A percentile compares a stretch with the other conserved stretches of the same genome.
These are phyloP conservation scores for Syzygium malaccense DNA, from an alignment of 441 rosid genomes.

Conservation along the genomic window DNA sequence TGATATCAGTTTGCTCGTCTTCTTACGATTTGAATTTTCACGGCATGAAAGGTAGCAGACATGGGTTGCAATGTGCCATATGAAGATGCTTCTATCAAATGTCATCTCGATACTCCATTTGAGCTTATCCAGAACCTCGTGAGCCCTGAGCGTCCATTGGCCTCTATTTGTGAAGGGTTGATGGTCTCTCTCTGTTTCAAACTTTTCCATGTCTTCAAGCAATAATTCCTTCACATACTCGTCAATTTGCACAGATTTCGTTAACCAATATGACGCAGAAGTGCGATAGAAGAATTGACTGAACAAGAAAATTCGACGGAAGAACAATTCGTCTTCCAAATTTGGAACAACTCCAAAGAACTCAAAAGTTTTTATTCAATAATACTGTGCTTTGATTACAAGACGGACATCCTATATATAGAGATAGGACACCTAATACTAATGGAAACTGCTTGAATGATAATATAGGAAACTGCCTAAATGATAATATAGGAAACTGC, in stretches of 20 bases:
- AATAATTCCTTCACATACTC: background rate
- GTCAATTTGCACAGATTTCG: background rate
- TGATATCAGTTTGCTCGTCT: background rate
- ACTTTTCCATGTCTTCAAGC: background rate
- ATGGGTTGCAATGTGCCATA: background rate
- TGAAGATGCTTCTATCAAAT: background rate
- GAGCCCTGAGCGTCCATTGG: background rate
- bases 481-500: too few relatives aligned
- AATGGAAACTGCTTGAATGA: too few relatives aligned
- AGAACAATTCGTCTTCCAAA: too few relatives aligned
- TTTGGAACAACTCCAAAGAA: too few relatives aligned
- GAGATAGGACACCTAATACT: too few relatives aligned
- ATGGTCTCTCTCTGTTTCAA: background rate
- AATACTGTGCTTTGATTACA: too few relatives aligned
- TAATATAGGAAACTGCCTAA: too few relatives aligned
- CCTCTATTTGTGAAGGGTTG: background rate
- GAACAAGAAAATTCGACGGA: too few relatives aligned
- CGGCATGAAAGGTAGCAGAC: background rate
- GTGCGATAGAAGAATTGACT: too few relatives aligned
- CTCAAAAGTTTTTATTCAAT: too few relatives aligned
- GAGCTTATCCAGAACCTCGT: background rate
- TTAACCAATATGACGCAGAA: too few relatives aligned
- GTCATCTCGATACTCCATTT: background rate
- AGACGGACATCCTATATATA: too few relatives aligned
- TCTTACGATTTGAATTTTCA: accelerated